Conservation (phyloP, 2,329 filamentous ascomycete genomes). For the Cercospora zeae-maydis region DNA sequence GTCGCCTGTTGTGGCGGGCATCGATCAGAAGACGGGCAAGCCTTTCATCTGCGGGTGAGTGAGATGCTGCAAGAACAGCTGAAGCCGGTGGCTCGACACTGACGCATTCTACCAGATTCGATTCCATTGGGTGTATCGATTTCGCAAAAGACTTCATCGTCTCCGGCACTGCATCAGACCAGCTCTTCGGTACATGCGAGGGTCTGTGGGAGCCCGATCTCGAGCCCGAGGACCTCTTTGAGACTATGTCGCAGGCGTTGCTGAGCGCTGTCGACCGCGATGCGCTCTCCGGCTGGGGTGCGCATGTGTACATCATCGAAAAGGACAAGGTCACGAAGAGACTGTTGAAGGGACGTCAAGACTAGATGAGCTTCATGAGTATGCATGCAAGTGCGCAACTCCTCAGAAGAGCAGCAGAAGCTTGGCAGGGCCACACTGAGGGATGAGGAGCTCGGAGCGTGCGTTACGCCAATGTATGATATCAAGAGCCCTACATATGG, state of each 20-base stretch:
- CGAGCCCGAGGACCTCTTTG: slow-evolving; percentile 91
- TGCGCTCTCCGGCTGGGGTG: slow-evolving; percentile 95
- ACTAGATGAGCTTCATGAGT: slow-evolving; percentile 44
- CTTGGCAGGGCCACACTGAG: neutral
- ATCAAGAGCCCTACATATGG: slow-evolving; percentile 17
- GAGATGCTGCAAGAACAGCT: too few relatives aligned
- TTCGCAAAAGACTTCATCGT: slow-evolving; percentile 99
- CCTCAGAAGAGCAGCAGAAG: neutral
- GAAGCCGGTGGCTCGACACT: neutral
- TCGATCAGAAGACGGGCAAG: slow-evolving; percentile 89
- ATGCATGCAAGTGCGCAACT: neutral
- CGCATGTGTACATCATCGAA: slow-evolving; percentile 98
- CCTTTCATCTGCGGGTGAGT: slow-evolving; percentile 86
- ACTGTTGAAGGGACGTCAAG: slow-evolving; percentile 95
- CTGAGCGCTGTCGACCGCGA: slow-evolving; percentile 96
- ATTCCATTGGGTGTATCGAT: slow-evolving; percentile 98
- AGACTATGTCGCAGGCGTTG: slow-evolving; percentile 94
- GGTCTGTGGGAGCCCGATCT: slow-evolving; percentile 96
- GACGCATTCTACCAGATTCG: slow-evolving; percentile 55
- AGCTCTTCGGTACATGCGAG: slow-evolving; percentile 98
- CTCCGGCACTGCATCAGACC: slow-evolving; percentile 89
- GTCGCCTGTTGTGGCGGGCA: slow-evolving; percentile 86
- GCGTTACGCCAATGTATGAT: slow-evolving; percentile 20
- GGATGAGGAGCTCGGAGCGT: neutral
- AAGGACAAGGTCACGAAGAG: slow-evolving; percentile 99